Conservation (phyloP, 2,329 filamentous ascomycete species). For the Sporothrix mexicana region DNA sequence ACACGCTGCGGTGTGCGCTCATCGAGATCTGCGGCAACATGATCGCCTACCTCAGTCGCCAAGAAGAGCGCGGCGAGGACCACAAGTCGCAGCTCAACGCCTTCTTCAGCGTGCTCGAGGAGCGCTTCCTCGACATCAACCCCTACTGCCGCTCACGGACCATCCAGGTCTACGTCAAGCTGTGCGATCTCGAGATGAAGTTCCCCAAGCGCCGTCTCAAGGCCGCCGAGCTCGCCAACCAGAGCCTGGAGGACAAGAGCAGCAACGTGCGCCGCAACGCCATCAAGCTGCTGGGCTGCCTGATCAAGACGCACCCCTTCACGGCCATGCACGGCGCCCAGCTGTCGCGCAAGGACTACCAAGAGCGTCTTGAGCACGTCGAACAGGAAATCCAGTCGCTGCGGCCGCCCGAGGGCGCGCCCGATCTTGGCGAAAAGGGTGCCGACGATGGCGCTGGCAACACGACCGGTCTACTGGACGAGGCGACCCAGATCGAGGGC, state of each 20-base stretch:
- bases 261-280: constrained; percentile 96
- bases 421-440: constrained; percentile 72
- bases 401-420: constrained; percentile 75
- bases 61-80: constrained; percentile 89
- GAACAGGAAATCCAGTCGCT: constrained; percentile 81
- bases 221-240: constrained; percentile 83
- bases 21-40: constrained; percentile 98
- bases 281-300: constrained; percentile 84
- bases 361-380: constrained; percentile 77
- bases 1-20: constrained; percentile 88
- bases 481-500: constrained; percentile 81
- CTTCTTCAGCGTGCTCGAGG: constrained; percentile 95
- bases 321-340: constrained; percentile 88
- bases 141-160: constrained; percentile 92
- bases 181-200: constrained; percentile 95
- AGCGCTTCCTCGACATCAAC: constrained; percentile 94
- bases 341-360: constrained; percentile 85
- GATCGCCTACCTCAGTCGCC: constrained; percentile 85
- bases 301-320: constrained; percentile 95
- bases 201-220: constrained; percentile 90
- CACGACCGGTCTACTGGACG: constrained; percentile 76
- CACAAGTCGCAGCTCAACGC: constrained; percentile 94
- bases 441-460: constrained; percentile 52
- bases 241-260: constrained; percentile 95
- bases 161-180: constrained; percentile 89